phyloP scores from a whole-genome alignment of 2,329 filamentous ascomycete species.

The Xylariaceae sp. region DNA sequence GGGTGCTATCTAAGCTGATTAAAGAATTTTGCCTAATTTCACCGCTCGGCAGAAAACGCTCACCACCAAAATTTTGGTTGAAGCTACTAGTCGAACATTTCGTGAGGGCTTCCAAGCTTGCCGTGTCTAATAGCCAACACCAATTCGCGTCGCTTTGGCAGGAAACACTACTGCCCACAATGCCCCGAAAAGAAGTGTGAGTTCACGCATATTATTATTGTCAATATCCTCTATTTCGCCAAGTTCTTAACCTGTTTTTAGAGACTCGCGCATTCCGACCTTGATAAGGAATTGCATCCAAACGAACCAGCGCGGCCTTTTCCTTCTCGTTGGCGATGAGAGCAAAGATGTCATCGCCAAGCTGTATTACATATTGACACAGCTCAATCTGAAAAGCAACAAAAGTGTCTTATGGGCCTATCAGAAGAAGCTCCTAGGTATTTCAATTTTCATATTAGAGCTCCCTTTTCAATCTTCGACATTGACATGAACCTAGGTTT shows the following conservation, averaged over 20 bases:
- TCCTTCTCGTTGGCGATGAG: conserved; percentile 89
- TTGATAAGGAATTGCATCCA: conserved; percentile 90
- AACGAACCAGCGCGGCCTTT: conserved; percentile 98
- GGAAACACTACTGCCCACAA: conserved; percentile 25
- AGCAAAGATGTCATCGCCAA: conserved; percentile 97
- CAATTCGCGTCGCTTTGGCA: conserved; percentile 4
- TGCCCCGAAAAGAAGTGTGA: conserved; percentile 42
- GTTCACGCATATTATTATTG: conserved; percentile 1
- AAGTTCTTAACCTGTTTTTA: conserved; percentile 43
- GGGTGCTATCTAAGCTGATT: conserved; percentile 9
- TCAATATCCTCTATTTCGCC: neutral
- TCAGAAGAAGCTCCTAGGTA: conserved; percentile 91
- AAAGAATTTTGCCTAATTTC: conserved; percentile 25
- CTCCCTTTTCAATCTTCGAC: neutral
- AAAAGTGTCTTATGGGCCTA: conserved; percentile 98
- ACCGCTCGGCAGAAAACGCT: conserved; percentile 39
- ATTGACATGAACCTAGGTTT: conserved; percentile 14
- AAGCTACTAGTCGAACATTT: conserved; percentile 13
- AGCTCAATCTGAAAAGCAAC: conserved; percentile 88
- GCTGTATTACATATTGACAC: conserved; percentile 90
- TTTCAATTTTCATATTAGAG: conserved; percentile 63
- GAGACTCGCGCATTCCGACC: conserved; percentile 88
- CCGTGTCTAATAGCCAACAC: conserved; percentile 3
- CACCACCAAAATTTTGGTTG: conserved; percentile 39
- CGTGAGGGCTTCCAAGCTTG: conserved; percentile 16